These are phyloP conservation scores for Talaromyces islandicus DNA, from an alignment of 2,329 filamentous ascomycete species.

Conservation along the genomic window DNA sequence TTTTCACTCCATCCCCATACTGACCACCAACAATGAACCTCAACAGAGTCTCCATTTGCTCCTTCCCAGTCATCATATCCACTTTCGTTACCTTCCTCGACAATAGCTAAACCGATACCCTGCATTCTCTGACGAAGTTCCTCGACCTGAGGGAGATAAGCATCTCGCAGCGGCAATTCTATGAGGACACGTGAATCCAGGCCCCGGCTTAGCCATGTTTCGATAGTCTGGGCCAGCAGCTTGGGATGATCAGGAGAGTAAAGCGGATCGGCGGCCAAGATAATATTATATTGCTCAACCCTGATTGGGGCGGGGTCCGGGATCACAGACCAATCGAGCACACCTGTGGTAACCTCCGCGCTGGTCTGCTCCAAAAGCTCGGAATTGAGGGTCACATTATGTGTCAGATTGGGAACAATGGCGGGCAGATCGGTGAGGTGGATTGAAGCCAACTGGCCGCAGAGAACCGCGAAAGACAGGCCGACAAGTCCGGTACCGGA, in stretches of 20 bases:
- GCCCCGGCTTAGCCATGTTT: constrained; percentile 56
- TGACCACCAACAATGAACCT: constrained; percentile 44
- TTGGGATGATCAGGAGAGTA: constrained; percentile 79
- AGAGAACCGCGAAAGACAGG: constrained; percentile 70
- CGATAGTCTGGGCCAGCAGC: constrained; percentile 66
- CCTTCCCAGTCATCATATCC: constrained; percentile 45
- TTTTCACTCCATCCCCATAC: constrained; percentile 40
- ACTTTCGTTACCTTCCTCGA: constrained; percentile 45
- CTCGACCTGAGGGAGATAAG: constrained; percentile 56
- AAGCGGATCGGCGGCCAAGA: constrained; percentile 79
- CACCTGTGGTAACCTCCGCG: constrained; percentile 55
- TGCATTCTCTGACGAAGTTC: constrained; percentile 60
- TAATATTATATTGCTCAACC: constrained; percentile 50
- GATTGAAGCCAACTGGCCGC: constrained; percentile 52
- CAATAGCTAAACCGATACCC: constrained; percentile 44
- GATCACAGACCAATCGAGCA: constrained; percentile 63
- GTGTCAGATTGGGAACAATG: constrained; percentile 76
- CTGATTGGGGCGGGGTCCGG: constrained; percentile 21
- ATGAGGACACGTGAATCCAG: constrained; percentile 61
- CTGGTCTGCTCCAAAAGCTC: constrained; percentile 49
- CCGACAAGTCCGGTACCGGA: constrained; percentile 90
- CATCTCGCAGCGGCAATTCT: constrained; percentile 74
- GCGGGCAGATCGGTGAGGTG: constrained; percentile 74
- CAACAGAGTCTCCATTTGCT: constrained; percentile 34
- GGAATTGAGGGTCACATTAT: constrained; percentile 64